Evolutionary conservation across 495 filamentous ascomycete species (phyloP).

Genomic region (Evansstolkia leycettana): DNA sequence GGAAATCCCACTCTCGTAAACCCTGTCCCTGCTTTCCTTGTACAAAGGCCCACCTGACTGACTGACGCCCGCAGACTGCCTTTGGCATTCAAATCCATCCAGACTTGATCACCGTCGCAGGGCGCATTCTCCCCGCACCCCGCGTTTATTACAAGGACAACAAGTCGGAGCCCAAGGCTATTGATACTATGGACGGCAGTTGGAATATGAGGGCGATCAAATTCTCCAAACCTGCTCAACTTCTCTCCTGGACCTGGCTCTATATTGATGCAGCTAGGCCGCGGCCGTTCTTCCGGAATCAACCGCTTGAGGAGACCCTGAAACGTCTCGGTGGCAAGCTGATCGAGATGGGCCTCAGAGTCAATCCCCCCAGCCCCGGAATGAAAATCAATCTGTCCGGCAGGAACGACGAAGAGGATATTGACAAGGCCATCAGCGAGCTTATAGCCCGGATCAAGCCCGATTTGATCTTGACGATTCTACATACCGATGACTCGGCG

Average conservation of each 20-base stretch:
- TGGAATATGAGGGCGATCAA: constrained; percentile 45
- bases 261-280: constrained; percentile 5
- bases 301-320: constrained; percentile 2
- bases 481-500: constrained; percentile 35
- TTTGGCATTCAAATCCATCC: constrained; percentile 46
- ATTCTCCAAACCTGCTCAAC: constrained; percentile 22
- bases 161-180: constrained; percentile 8
- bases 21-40: constrained; percentile 7
- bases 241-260: constrained; percentile 30
- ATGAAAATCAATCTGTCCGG: constrained; percentile 5
- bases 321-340: constrained; percentile 11
- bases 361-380: constrained; percentile 7
- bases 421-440: constrained; percentile 17
- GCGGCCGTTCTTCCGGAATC: constrained; percentile 1
- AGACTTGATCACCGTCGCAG: constrained; percentile 50
- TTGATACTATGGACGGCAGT: constrained; percentile 19
- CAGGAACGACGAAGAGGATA: constrained; percentile 3
- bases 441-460: constrained; percentile 12
- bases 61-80: constrained; percentile 15
- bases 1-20: constrained; percentile 18
- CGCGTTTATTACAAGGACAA: constrained; percentile 36
- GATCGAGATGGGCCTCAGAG: constrained; percentile 16
- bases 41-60: constrained; percentile 4
- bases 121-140: constrained; percentile 47
- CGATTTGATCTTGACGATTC: constrained; percentile 49